Evolutionary conservation across 2,329 filamentous ascomycete species (phyloP), one percentile per base, ranked within the genome.

Genomic region (Venturia carpophila): DNA sequence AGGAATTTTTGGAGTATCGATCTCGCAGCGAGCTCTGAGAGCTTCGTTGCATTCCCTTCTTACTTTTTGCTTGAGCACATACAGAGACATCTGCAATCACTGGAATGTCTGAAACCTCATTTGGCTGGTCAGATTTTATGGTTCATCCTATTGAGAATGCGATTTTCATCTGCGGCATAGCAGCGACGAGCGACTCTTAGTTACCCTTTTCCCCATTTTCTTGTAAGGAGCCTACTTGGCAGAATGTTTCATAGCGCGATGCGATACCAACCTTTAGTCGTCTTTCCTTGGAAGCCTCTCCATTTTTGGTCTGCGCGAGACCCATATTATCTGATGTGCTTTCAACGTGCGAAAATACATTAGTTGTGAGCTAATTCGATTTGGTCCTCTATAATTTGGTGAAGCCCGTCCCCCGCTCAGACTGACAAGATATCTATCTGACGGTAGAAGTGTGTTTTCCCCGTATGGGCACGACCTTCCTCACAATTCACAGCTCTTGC

Each of bases 1-100:
- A 58, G 52, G 52, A 37, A 34, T 58, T 58, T 9, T 1, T 58
- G 7, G 52, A 58, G 30, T 58, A 58, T 58, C 52, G 30, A 37
- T 27, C 52, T 37, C 52, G 52, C 5, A 37, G 52, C 17, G 52
- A 58, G 30, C 52, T 58, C 5, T 58, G 30, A 58, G 27, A 37
- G 3, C 15, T n/a, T 15, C 13, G 47, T 15, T 6, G 21, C 9
- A 52, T 27, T 27, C 15, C 39, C 24, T 52, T 52, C n/a, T 27
- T 27, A 7, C n/a, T 52, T 27, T 21, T 52, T 52, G 11, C 11
- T 52, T 52, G 21, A 52, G 11, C 13, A 27, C 21, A 27, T 52
- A 17, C 11, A 10, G 21, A 52, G 9, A 1, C 45, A 47, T 47
- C 45, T 52, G 47, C 21, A 15, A 52, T 52, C 21, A 21, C 21